phyloP scores from a whole-genome alignment of 805 yeast species.

The Lipomyces sp. region DNA sequence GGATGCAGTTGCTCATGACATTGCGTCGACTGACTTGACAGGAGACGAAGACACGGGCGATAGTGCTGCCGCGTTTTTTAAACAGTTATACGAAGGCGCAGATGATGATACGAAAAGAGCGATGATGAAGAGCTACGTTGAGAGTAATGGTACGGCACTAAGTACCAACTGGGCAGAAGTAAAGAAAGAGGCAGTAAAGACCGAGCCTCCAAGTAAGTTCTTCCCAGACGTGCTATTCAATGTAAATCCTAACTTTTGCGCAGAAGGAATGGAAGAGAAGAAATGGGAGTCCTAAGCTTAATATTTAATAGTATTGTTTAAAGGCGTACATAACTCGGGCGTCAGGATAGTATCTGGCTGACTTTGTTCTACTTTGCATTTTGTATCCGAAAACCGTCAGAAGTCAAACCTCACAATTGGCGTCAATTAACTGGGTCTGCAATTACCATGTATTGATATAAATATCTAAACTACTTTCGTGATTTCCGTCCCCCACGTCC shows the following conservation, averaged over 20 bases:
- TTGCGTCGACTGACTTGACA: background rate
- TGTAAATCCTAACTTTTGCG: background rate
- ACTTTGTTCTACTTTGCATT: background rate
- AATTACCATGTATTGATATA: background rate
- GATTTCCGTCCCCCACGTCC: slow-evolving; percentile 14
- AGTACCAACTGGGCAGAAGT: slow-evolving; percentile 96
- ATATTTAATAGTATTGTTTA: background rate
- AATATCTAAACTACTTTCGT: slow-evolving; percentile 1
- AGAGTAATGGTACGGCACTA: slow-evolving; percentile 90
- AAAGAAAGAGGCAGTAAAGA: slow-evolving; percentile 62
- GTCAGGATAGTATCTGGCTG: slow-evolving; percentile 2
- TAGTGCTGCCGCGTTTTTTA: slow-evolving; percentile 66
- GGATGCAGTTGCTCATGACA: slow-evolving; percentile 58
- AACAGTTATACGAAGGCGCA: slow-evolving; percentile 71
- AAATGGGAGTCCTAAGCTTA: slow-evolving; percentile 19
- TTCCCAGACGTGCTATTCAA: no score
- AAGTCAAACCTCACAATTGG: background rate
- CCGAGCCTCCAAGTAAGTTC: slow-evolving; percentile 60
- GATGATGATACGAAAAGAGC: slow-evolving; percentile 90
- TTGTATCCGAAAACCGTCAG: background rate
- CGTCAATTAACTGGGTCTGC: background rate
- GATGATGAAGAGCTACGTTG: slow-evolving; percentile 95
- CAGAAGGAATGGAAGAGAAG: slow-evolving; percentile 35
- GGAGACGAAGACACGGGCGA: slow-evolving; percentile 54
- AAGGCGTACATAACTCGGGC: background rate